Conservation (phyloP, 177 flowering plant genomes). For the Vitis hybrid region DNA sequence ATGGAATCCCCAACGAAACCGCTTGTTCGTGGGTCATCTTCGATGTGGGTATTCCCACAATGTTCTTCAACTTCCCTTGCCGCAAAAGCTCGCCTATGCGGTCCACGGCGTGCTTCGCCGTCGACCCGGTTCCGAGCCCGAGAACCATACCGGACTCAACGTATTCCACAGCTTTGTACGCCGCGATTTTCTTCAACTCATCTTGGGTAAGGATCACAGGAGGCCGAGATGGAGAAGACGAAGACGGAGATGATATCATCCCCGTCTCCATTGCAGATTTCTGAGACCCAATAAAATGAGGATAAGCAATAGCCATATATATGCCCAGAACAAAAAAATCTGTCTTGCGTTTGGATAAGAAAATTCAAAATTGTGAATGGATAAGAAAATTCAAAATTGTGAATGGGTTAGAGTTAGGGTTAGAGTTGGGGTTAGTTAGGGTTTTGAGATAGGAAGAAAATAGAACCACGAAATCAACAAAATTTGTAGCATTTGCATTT, state of each 20-base stretch:
- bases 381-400: too few relatives aligned
- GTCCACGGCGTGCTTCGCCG: slow-evolving; percentile 65
- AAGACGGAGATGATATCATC: slow-evolving; percentile 6
- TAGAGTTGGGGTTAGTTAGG: too few relatives aligned
- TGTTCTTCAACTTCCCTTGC: slow-evolving; percentile 53
- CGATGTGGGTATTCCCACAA: slow-evolving; percentile 73
- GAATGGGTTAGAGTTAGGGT: too few relatives aligned
- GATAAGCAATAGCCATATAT: slow-evolving; percentile 31
- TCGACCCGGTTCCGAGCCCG: slow-evolving; percentile 82
- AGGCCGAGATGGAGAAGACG: slow-evolving; percentile 16
- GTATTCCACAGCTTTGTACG: slow-evolving; percentile 71
- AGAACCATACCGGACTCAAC: slow-evolving; percentile 77
- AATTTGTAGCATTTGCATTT: too few relatives aligned
- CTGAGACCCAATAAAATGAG: slow-evolving; percentile 23
- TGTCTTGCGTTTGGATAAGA: too few relatives aligned
- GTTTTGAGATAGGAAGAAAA: too few relatives aligned
- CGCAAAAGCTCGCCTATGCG: slow-evolving; percentile 60
- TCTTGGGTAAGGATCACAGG: slow-evolving; percentile 52
- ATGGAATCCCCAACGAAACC: slow-evolving; percentile 54
- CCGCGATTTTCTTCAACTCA: slow-evolving; percentile 70
- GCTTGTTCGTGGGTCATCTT: slow-evolving; percentile 69
- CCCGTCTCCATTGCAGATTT: slow-evolving; percentile 22
- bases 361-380: too few relatives aligned
- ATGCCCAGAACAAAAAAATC: not conserved
- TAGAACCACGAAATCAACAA: too few relatives aligned